Base-by-base conservation (phyloP, 495 filamentous ascomycete genomes). In the Neurospora terricola region DNA sequence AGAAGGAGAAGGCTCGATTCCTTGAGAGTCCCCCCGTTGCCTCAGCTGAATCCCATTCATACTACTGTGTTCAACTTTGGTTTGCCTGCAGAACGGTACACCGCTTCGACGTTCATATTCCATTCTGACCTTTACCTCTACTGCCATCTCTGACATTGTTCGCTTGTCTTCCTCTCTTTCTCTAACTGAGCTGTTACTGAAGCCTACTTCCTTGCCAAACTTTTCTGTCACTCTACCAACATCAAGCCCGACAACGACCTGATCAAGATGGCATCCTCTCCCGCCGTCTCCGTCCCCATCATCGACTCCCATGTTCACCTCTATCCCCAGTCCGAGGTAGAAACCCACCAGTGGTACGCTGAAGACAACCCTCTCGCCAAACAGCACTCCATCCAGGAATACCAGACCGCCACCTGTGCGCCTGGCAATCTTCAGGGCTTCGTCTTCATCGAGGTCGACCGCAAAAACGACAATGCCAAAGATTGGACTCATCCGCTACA, bases 281-380 rank as follows among this genome's bases (percentile, higher is more conserved):
- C 54, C 54, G 39, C 73, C 39, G 36, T 75, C 48, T 42, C 70
- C 72, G 78, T 82, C 73, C 81, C 79, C 74, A 87, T 94, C 71
- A 85, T 97, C 72, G 94, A 97, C 83, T 91, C 93, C 10, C 94
- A 97, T 84, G 90, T 97, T 81, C 94, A 97, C 82, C 90, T 96
- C 79, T 96, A 88, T 82, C 90, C 91, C 73, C 78, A 83, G 70
- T 86, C 88, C 42, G 90, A 94, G 75, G 79, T 91, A 39, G 73
- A 82, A 69, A 86, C 87, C 36, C 84, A 94, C 59, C 80, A 87
- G 72, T 97, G 93, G 93, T 79, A 77, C 75, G 87, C 87, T 74
- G 82, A 88, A 3, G 82, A 82, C 27, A 79, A 83, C 72, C 88
- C 88, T 4, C 84, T 96, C 5, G 82, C 86, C 59, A 78, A 81